A percentile compares a stretch with the other conserved stretches of the same genome.
phyloP scores from a whole-genome alignment of 2,329 filamentous ascomycete species.

The Epichloe sylvatica region DNA sequence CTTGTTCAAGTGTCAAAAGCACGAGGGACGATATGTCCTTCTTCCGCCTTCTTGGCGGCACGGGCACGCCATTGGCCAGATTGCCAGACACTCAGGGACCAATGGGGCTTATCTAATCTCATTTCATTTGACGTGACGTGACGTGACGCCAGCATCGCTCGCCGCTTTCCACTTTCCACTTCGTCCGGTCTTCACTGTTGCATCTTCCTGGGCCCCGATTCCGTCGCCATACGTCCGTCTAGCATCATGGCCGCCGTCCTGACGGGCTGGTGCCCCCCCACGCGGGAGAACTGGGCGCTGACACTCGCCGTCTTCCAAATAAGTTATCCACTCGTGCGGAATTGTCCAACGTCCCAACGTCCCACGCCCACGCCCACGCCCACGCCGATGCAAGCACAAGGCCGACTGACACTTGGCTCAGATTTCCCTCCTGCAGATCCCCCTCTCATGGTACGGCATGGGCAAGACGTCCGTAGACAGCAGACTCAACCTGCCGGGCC shows the following conservation, averaged over 20 bases:
- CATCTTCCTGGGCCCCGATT: no score
- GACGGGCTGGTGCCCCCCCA: conserved; percentile 43
- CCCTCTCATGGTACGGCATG: conserved; percentile 67
- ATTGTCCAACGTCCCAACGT: neutral
- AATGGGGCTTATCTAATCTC: no score
- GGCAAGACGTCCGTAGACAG: conserved; percentile 77
- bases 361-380: neutral
- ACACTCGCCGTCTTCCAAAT: conserved; percentile 40
- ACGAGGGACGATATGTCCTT: no score
- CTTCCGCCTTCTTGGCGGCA: no score
- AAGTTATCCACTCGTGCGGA: conserved; percentile 34
- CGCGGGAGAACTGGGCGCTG: conserved; percentile 41
- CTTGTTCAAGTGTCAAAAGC: no score
- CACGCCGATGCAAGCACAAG: neutral
- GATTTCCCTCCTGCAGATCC: conserved; percentile 63
- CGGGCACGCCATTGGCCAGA: no score
- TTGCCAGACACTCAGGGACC: no score
- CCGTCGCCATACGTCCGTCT: no score
- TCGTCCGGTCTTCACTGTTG: no score
- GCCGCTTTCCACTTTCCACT: no score
- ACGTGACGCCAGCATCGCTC: no score
- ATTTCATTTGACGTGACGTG: no score
- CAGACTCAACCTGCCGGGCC: conserved; percentile 73
- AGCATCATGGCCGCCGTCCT: conserved; percentile 30
- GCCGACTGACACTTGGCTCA: conserved; percentile 20